Base-by-base conservation (phyloP, 1,284 basidiomycete species). In the Paramarasmius palmivorus region DNA sequence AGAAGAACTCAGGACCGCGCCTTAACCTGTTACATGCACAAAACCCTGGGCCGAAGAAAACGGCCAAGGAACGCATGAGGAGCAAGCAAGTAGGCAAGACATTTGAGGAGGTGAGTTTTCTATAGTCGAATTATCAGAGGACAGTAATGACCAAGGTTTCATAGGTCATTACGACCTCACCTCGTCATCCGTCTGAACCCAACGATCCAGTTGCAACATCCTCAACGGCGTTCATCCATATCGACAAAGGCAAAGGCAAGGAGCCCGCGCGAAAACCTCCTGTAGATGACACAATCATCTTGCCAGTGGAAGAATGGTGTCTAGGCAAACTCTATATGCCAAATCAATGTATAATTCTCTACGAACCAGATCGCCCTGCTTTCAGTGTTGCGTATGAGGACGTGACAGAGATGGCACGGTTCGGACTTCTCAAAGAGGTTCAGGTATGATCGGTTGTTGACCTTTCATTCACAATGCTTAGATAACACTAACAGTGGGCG, bases 261-360 rank as follows among this genome's bases (percentile, higher is more conserved):
- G 26, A 51, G 32, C 3, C 3, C 2, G 17, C n/a, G 9, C 10
- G 5, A n/a, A 1, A 7, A 17, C 38, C 8, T 50, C 20, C 32
- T 25, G 46, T 38, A 25, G 7, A 9, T 40, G n/a, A 12, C 4
- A 23, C 26, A 6, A n/a, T 29, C 15, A 9, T 20, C 4, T 29
- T 63, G 20, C 61, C 61, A 25, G 50, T 61, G 15, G 44, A 49
- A 29, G 56, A 56, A 22, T 58, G 60, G 58, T 63, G 47, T 52
- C 50, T 63, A 40, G 61, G 61, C 2, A 38, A 17, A 23, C 55
- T 59, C 32, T 38, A 41, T 22, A 54, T 59, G 20, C 40, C 46
- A 2, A 53, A 54, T 32, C 36, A 56, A 2, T 63, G 58, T 47
- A 35, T 47, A 20, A 14, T 62, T 19, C 10, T 19, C 0, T 58